These are phyloP conservation scores for Lepidium campestre DNA, from an alignment of 441 rosid species.

Conservation along the genomic window DNA sequence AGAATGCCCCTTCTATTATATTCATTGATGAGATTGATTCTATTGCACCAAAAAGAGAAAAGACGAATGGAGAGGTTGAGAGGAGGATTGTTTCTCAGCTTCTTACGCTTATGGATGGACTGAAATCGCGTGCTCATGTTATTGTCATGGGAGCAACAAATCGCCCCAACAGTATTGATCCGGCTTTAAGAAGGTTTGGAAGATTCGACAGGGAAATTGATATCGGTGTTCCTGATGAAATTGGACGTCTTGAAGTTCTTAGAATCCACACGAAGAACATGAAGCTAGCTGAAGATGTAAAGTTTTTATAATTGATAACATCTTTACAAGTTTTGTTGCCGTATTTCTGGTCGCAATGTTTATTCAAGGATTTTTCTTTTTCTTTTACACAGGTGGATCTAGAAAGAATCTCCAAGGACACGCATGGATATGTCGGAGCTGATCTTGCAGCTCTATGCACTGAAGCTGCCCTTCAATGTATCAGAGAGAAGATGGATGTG, in stretches of 20 bases:
- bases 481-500: constrained; percentile 59
- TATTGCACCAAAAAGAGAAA: constrained; percentile 40
- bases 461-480: constrained; percentile 56
- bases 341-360: neutral
- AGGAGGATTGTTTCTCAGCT: constrained; percentile 41
- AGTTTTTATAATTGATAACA: neutral
- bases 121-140: constrained; percentile 33
- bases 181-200: constrained; percentile 44
- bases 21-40: constrained; percentile 41
- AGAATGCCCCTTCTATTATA: constrained; percentile 34
- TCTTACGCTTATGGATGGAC: constrained; percentile 40
- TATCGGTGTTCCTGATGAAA: constrained; percentile 40
- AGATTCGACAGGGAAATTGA: constrained; percentile 40
- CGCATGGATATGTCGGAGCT: constrained; percentile 57
- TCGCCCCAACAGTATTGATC: constrained; percentile 38
- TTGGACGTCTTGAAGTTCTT: constrained; percentile 39
- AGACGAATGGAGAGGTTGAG: constrained; percentile 41
- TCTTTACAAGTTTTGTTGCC: neutral
- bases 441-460: constrained; percentile 62
- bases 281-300: constrained; percentile 40
- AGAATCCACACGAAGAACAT: constrained; percentile 40
- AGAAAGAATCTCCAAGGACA: constrained; percentile 46
- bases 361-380: neutral
- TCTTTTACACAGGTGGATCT: constrained; percentile 41
- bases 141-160: constrained; percentile 43